Base-by-base conservation (phyloP, 345 rosid genomes). In the Erodium maritimum region DNA sequence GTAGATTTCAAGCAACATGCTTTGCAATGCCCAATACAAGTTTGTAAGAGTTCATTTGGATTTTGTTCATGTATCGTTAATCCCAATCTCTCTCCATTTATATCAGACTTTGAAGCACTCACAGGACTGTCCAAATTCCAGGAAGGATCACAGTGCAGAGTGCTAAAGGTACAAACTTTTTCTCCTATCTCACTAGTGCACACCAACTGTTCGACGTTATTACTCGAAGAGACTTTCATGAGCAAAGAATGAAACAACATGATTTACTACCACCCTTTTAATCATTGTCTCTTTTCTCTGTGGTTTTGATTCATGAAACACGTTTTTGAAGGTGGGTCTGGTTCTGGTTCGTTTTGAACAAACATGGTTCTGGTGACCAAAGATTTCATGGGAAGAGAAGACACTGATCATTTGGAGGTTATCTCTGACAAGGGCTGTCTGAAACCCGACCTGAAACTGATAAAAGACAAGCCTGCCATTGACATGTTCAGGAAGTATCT, bases 401-500 rank as follows among this genome's bases (percentile, higher is more conserved):
- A 42, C 14, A 42, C 14, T 42, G 48, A 42, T 42, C 48, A 42
- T 14, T 5, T 7, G 25, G 25, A 54, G 16, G 29, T 0, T 23
- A 17, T 3, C 56, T 21, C 23, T 5, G 21, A 19, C 13, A 33
- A 25, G 17, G 57, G 52, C 12, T 46, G 19, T 50, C 23, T 13
- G 11, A 29, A 12, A 5, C 17, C 19, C 17, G 58, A 55, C 9
- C 25, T 13, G 54, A 25, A 29, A 7, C 19, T 42, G 17, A 16
- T 42, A 23, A 22, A 55, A 0, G 64, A 60, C n/a, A 60, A 37
- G 65, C 52, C 65, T 54, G 55, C 60, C 19, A 52, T 65, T 14
- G 17, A 50, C 9, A 22, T 65, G 62, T 65, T 70, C 46, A 56
- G 65, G 56, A 70, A 65, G 51, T 60, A 60, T 24, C 66, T 56